phyloP scores from a whole-genome alignment of 2,329 filamentous ascomycete species.

The Microdochium nivale region DNA sequence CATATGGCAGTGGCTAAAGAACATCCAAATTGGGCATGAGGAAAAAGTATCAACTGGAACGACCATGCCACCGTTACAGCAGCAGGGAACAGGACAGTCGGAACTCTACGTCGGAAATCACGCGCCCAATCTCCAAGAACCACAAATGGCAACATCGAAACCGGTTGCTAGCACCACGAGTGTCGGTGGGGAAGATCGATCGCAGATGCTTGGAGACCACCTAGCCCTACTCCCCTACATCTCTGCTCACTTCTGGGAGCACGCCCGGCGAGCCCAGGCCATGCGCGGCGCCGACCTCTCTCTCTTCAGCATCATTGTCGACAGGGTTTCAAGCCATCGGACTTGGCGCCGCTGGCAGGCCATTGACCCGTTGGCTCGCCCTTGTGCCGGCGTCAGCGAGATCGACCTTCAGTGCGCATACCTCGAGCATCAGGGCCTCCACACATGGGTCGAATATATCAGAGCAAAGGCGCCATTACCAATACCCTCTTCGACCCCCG shows the following conservation, averaged over 20 bases:
- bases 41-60: too few relatives aligned
- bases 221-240: not conserved
- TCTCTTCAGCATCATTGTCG: not conserved
- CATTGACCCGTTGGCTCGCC: not conserved
- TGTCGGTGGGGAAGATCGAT: too few relatives aligned
- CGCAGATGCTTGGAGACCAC: not conserved
- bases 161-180: not conserved
- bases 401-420: not conserved
- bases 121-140: too few relatives aligned
- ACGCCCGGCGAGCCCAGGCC: not conserved
- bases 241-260: not conserved
- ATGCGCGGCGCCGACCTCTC: not conserved
- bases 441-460: not conserved
- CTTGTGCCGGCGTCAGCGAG: not conserved
- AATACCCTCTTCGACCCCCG: too few relatives aligned
- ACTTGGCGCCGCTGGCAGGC: not conserved
- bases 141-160: not conserved
- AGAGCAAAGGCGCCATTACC: not conserved
- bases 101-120: too few relatives aligned
- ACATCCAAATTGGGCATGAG: too few relatives aligned
- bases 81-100: too few relatives aligned
- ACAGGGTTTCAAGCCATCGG: too few relatives aligned
- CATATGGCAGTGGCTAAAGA: too few relatives aligned
- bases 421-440: not conserved
- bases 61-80: too few relatives aligned